Evolutionary conservation across 2,329 filamentous ascomycete genomes (phyloP).

Genomic region (Emydomyces testavorans): DNA sequence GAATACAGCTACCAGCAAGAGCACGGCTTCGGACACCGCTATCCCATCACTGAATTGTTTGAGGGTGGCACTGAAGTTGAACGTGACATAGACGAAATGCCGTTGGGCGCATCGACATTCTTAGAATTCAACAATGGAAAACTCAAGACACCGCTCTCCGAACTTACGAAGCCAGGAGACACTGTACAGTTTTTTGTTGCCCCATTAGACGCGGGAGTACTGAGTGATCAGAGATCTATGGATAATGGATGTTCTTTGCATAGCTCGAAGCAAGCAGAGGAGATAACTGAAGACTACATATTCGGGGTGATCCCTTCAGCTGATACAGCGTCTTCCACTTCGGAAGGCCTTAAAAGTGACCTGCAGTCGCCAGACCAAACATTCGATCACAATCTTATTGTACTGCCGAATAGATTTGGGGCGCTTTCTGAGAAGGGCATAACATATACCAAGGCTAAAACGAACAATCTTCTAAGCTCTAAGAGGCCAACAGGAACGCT

Average conservation of each 20-base stretch:
- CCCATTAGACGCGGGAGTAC: constrained; percentile 10
- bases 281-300: constrained; percentile 14
- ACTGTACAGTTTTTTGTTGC: constrained; percentile 34
- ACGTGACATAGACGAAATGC: constrained; percentile 5
- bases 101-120: constrained; percentile 17
- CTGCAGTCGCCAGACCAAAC: not conserved
- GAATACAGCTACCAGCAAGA: constrained; percentile 22
- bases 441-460: constrained; percentile 18
- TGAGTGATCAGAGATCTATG: not conserved
- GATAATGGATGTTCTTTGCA: not conserved
- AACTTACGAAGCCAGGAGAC: constrained; percentile 30
- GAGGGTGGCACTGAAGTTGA: not conserved
- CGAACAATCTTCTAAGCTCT: not conserved
- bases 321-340: constrained; percentile 14
- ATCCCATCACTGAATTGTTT: constrained; percentile 3
- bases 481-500: not conserved
- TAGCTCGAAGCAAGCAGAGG: not conserved
- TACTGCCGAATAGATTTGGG: constrained; percentile 28
- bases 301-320: constrained; percentile 27
- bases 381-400: constrained; percentile 17
- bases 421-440: constrained; percentile 33
- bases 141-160: constrained; percentile 30
- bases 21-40: constrained; percentile 6
- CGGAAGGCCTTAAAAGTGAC: not conserved
- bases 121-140: constrained; percentile 20